These are phyloP conservation scores for Erodium moschatum DNA, from an alignment of 441 rosid species.

Conservation along the genomic window DNA sequence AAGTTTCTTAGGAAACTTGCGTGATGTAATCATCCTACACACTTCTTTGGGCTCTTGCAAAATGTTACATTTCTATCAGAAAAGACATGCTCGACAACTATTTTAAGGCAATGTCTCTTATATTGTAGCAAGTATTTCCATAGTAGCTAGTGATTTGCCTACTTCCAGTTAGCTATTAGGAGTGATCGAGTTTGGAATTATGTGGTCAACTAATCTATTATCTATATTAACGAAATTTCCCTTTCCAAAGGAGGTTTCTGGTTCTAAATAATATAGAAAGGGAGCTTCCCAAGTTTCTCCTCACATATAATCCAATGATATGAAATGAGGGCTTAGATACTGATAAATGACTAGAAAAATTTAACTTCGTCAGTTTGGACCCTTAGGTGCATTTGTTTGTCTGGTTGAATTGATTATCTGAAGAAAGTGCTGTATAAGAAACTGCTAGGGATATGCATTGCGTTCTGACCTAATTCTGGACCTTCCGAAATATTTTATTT, in stretches of 20 bases:
- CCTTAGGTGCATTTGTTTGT: neutral
- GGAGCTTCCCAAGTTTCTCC: no score
- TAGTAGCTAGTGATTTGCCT: no score
- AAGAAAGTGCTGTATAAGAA: neutral
- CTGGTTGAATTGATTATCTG: neutral
- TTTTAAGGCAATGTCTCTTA: no score
- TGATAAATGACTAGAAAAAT: neutral
- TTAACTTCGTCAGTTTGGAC: neutral
- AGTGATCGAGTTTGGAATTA: no score
- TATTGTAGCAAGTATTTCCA: neutral
- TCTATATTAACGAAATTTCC: no score
- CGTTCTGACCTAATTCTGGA: neutral
- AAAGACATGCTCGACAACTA: no score
- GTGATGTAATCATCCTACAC: neutral
- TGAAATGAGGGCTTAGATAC: neutral
- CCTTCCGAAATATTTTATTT: neutral
- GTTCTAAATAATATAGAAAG: no score
- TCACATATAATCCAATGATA: no score
- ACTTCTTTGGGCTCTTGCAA: neutral
- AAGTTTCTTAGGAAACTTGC: neutral
- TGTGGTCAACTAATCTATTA: no score
- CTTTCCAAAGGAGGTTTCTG: no score
- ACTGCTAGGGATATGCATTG: neutral
- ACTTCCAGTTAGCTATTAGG: no score
- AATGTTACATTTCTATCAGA: no score